A percentile compares a stretch with the other conserved stretches of the same genome.
phyloP scores from a whole-genome alignment of 441 rosid genomes.

The Lepidium campestre region DNA sequence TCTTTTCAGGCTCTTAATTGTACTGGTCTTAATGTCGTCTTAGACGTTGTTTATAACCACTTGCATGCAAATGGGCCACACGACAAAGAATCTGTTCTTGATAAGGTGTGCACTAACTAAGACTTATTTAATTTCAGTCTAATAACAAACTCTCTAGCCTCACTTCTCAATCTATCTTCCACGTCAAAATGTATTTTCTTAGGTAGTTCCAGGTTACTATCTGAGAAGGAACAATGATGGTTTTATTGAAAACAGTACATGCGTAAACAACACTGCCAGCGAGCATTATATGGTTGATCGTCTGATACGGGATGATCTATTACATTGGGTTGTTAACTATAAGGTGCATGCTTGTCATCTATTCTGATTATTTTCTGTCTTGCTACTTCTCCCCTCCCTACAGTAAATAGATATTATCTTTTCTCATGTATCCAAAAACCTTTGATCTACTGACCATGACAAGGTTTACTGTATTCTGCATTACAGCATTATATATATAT shows the following conservation, averaged over 20 bases:
- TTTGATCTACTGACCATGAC: slow-evolving; percentile 3
- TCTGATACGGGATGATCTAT: slow-evolving; percentile 78
- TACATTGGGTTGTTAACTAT: slow-evolving; percentile 79
- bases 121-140: not conserved
- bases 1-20: slow-evolving; percentile 59
- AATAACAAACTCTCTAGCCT: not conserved
- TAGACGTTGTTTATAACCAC: slow-evolving; percentile 98
- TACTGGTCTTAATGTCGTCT: slow-evolving; percentile 66
- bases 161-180: slow-evolving; percentile 1
- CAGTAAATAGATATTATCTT: not conserved
- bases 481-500: not conserved
- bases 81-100: slow-evolving; percentile 78
- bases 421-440: not conserved
- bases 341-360: slow-evolving; percentile 52
- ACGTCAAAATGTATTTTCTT: slow-evolving; percentile 18
- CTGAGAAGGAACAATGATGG: slow-evolving; percentile 87
- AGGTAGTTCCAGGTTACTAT: slow-evolving; percentile 99
- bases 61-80: slow-evolving; percentile 84
- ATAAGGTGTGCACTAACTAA: slow-evolving; percentile 54
- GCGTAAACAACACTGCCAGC: slow-evolving; percentile 92
- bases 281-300: slow-evolving; percentile 98
- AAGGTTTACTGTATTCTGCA: not conserved
- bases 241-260: slow-evolving; percentile 78
- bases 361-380: not conserved
- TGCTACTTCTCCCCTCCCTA: not conserved